These are phyloP conservation scores for Salix suchowensis DNA, from an alignment of 345 rosid genomes.

Conservation along the genomic window DNA sequence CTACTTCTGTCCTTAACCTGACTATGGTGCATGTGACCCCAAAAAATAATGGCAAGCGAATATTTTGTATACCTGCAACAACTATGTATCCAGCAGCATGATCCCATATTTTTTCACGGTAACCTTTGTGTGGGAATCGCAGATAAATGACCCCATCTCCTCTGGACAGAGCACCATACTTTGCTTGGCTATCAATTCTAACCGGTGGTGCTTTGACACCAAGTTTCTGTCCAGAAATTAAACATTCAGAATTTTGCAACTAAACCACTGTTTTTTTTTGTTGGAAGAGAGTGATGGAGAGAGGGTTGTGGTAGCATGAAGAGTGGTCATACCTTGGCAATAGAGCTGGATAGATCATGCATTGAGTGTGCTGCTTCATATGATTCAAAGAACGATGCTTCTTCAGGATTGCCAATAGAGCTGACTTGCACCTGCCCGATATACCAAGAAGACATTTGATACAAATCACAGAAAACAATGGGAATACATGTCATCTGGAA, in stretches of 20 bases:
- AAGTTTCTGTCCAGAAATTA: constrained; percentile 56
- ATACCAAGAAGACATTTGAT: neutral
- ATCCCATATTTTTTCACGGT: constrained; percentile 96
- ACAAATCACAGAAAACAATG: neutral
- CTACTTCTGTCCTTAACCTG: neutral
- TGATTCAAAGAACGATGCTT: constrained; percentile 89
- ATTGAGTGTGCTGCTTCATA: constrained; percentile 81
- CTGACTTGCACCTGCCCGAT: constrained; percentile 64
- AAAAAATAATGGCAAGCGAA: neutral
- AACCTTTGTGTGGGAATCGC: constrained; percentile 77
- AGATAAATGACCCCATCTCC: constrained; percentile 94
- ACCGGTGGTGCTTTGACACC: constrained; percentile 92
- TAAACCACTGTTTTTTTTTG: neutral
- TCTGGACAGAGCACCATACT: constrained; percentile 86
- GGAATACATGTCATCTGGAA: neutral
- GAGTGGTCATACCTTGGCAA: constrained; percentile 49
- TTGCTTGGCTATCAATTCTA: constrained; percentile 91
- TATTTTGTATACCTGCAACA: constrained; percentile 59
- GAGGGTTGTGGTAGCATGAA: neutral
- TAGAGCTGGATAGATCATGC: constrained; percentile 65
- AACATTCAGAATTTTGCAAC: neutral
- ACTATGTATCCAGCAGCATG: constrained; percentile 95
- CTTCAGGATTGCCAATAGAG: constrained; percentile 66
- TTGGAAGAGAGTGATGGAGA: too few relatives aligned
- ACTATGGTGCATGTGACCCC: neutral